Evolutionary conservation across 148 eudicot species (phyloP).

Genomic region (Polygonum aviculare): DNA sequence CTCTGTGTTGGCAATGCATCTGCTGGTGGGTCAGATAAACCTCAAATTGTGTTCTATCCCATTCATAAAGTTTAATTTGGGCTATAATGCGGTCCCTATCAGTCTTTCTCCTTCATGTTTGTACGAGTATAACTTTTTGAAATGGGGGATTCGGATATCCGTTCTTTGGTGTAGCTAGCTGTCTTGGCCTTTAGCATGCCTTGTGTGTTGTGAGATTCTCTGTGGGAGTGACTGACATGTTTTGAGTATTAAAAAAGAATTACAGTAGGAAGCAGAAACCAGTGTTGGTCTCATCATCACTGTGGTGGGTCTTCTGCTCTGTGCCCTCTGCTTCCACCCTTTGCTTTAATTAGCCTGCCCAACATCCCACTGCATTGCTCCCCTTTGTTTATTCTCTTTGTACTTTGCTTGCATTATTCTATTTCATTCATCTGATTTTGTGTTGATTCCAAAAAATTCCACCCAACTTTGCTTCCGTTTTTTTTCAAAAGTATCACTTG

Average conservation of each 20-base stretch:
- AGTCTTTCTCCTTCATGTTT: too few species aligned
- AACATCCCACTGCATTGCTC: not conserved
- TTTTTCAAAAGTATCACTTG: not conserved
- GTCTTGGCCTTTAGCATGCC: not conserved
- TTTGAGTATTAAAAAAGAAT: not conserved
- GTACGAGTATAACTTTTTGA: not conserved
- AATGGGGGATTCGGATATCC: not conserved
- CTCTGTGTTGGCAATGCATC: not conserved
- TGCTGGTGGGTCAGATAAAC: not conserved
- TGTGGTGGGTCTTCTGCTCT: not conserved
- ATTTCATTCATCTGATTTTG: conserved; percentile 1
- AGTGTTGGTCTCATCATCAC: conserved; percentile 8
- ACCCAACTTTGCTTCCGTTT: not conserved
- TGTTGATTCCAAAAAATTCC: conserved; percentile 6
- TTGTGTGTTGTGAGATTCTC: not conserved
- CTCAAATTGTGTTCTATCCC: too few species aligned
- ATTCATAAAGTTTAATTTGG: too few species aligned
- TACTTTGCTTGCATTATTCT: conserved; percentile 5
- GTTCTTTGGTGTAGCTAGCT: not conserved
- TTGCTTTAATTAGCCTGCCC: not conserved
- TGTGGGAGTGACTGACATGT: not conserved
- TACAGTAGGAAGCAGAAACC: not conserved
- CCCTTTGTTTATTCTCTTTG: not conserved
- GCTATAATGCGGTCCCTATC: not conserved
- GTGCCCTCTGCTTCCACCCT: not conserved